phyloP scores from a whole-genome alignment of 1,284 basidiomycete species.

The Retiboletus flavoniger region DNA sequence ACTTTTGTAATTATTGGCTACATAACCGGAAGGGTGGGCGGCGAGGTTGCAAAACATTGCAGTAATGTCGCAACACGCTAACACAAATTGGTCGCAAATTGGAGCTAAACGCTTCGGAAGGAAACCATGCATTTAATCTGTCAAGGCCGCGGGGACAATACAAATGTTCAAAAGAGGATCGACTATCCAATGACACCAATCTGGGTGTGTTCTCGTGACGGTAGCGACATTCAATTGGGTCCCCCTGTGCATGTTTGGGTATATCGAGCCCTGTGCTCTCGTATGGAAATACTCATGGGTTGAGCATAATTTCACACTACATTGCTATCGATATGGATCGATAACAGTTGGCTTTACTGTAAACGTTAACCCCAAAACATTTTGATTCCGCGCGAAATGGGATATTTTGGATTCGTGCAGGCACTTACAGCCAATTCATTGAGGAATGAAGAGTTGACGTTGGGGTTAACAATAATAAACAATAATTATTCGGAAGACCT shows the following conservation, averaged over 20 bases:
- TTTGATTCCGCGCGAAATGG: background rate
- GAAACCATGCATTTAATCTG: background rate
- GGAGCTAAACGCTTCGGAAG: background rate
- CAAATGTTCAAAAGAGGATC: constrained; percentile 7
- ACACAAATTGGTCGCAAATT: constrained; percentile 11
- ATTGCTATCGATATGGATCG: constrained; percentile 1
- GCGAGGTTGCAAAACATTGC: background rate
- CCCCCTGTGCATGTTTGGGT: constrained; percentile 4
- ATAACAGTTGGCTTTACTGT: background rate
- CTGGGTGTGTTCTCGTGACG: constrained; percentile 7
- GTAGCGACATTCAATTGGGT: constrained; percentile 8
- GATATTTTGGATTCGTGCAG: constrained; percentile 1
- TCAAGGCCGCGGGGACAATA: constrained; percentile 5
- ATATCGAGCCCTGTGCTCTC: constrained; percentile 1
- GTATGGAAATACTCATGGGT: background rate
- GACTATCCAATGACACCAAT: background rate
- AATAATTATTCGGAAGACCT: constrained; percentile 10
- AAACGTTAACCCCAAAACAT: background rate
- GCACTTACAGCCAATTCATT: too few relatives aligned
- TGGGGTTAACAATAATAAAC: background rate
- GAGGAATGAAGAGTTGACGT: background rate
- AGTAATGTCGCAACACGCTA: constrained; percentile 2
- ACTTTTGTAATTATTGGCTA: constrained; percentile 1
- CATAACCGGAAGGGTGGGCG: background rate
- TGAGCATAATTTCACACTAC: background rate